phyloP scores from a whole-genome alignment of 352 stramenopile genomes.

The Paralagenidium karlingii region DNA sequence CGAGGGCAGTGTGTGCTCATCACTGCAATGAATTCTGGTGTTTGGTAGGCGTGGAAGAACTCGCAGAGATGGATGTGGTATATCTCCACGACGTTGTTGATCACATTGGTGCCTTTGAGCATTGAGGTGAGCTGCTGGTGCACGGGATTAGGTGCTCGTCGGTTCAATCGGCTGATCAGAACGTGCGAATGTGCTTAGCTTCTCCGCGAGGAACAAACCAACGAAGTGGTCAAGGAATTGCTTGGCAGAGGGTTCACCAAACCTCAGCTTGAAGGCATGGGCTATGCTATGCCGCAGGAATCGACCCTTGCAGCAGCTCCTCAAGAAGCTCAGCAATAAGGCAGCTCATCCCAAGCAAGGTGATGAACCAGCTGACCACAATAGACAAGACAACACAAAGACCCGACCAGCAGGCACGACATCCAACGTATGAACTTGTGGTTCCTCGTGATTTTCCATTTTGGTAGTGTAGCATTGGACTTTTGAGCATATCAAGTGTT shows the following conservation, averaged over 20 bases:
- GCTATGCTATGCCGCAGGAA: too few relatives aligned
- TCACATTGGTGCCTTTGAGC: constrained; percentile 74
- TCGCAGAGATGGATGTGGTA: constrained; percentile 69
- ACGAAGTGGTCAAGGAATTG: constrained; percentile 73
- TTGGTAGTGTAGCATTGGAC: too few relatives aligned
- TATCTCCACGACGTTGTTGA: constrained; percentile 68
- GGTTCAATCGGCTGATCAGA: constrained; percentile 1
- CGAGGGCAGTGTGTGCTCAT: background rate
- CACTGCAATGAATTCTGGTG: constrained; percentile 1
- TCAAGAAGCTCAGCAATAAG: too few relatives aligned
- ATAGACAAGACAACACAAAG: too few relatives aligned
- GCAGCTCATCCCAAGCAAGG: too few relatives aligned
- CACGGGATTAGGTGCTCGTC: background rate
- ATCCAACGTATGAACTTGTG: too few relatives aligned
- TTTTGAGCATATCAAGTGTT: too few relatives aligned
- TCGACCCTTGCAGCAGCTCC: too few relatives aligned
- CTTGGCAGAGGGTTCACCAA: constrained; percentile 72
- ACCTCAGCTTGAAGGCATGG: constrained; percentile 77
- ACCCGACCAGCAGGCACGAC: too few relatives aligned
- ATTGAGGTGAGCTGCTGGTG: constrained; percentile 46
- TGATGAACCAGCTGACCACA: too few relatives aligned
- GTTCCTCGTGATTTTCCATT: too few relatives aligned
- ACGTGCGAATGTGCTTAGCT: constrained; percentile 18
- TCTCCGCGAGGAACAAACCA: constrained; percentile 71
- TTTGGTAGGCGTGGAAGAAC: constrained; percentile 31